Evolutionary conservation across 2,329 filamentous ascomycete genomes (phyloP), one percentile per base, ranked within the genome.

Genomic region (Aspergillus intermedius): DNA sequence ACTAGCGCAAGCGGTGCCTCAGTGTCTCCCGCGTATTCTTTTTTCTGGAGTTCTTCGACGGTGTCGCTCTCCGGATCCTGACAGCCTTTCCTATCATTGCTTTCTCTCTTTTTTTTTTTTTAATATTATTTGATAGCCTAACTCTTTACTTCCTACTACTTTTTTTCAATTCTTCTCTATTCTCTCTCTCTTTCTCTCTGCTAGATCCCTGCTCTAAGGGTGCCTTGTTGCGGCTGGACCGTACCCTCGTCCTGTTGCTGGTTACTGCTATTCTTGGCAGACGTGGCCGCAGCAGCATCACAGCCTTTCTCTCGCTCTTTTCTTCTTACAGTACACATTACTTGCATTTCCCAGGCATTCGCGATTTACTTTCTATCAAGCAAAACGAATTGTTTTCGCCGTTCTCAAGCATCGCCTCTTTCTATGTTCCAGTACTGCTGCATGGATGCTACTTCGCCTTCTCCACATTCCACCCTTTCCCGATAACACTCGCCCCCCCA

Each of bases 261-360:
- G 17, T 12, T 40, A 12, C 37, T 40, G 37, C 37, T 30, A 30
- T 15, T 19, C 44, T 51, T 46, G 42, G 49, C 49, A 51, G 48
- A 51, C 42, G 49, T 51, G 49, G 43, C 49, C 46, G 46, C 44
- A 51, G 40, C 46, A 42, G 46, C 42, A 45, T 34, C 34, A 25
- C 46, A 30, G 37, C 37, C 37, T 40, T 19, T 19, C 17, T 17
- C 17, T 40, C 10, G 25, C 25, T 30, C 25, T 30, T 30, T 12
- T 12, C 12, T 30, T 30, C 4, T 30, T 35, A 35, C n/a, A 17
- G 10, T 35, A 35, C n/a, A 35, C 6, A 35, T 17, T 35, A 17
- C n/a, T 40, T 40, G 37, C 17, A 40, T 40, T 7, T 40, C 17
- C 15, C 34, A 30, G 25, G 25, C 25, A 30, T 30, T 4, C 25